Percentiles rank a stretch among this genome's conserved stretches.
These are phyloP conservation scores for Antrodiella citrinella DNA, from an alignment of 768 basidiomycete genomes.

Conservation along the genomic window DNA sequence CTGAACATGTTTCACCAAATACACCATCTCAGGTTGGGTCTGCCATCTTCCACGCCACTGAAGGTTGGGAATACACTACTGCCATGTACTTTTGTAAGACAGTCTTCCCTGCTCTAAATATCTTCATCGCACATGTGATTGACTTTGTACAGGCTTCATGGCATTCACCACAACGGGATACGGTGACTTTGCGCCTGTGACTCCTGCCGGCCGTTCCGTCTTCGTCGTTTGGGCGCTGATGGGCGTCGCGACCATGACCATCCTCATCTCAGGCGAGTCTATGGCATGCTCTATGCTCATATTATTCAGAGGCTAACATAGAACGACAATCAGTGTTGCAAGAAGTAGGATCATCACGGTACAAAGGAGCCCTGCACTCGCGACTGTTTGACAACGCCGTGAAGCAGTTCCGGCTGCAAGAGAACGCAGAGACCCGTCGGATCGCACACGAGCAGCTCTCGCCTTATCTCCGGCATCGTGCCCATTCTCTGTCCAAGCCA, in stretches of 20 bases:
- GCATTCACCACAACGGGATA: slow-evolving; percentile 72
- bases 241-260: slow-evolving; percentile 70
- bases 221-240: slow-evolving; percentile 76
- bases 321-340: slow-evolving; percentile 41
- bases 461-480: neutral
- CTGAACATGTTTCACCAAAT: neutral
- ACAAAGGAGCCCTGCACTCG: slow-evolving; percentile 46
- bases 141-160: slow-evolving; percentile 54
- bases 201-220: slow-evolving; percentile 64
- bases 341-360: slow-evolving; percentile 59
- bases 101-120: neutral
- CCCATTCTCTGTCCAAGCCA: slow-evolving; percentile 2
- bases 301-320: too few species aligned
- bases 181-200: slow-evolving; percentile 55
- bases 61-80: slow-evolving; percentile 56
- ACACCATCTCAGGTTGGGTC: slow-evolving; percentile 46
- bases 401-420: slow-evolving; percentile 30
- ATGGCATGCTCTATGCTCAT: neutral
- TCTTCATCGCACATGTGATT: too few species aligned
- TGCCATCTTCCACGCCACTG: slow-evolving; percentile 59
- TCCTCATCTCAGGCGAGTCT: slow-evolving; percentile 61
- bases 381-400: slow-evolving; percentile 37
- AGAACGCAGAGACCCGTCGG: slow-evolving; percentile 14
- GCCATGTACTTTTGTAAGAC: slow-evolving; percentile 67
- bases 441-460: slow-evolving; percentile 1